Conservation (phyloP, 2,329 filamentous ascomycete genomes). For the Cytospora piceae region DNA sequence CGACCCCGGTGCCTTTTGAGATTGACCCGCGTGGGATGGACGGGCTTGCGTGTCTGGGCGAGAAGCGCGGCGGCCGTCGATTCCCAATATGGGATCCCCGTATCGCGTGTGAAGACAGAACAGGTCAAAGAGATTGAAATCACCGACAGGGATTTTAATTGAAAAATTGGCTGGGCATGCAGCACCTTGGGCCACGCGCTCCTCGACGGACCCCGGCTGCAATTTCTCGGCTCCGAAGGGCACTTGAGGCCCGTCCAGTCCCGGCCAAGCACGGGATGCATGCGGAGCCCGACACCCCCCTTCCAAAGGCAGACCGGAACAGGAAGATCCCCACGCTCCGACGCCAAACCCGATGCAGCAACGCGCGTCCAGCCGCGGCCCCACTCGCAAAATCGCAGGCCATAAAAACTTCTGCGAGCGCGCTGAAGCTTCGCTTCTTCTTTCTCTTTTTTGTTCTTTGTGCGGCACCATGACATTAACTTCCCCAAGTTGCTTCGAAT, state of each 20-base stretch:
- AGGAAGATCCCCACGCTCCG: constrained; percentile 22
- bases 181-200: constrained; percentile 14
- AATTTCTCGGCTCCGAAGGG: not conserved
- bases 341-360: not conserved
- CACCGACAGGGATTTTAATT: constrained; percentile 30
- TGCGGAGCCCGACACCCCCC: not conserved
- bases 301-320: constrained; percentile 18
- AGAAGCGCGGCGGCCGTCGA: no score
- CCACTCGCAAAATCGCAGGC: constrained; percentile 19
- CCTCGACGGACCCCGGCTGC: constrained; percentile 11
- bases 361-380: constrained; percentile 3
- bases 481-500: constrained; percentile 82
- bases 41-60: no score
- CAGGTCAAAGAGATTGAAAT: constrained; percentile 21
- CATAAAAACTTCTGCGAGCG: constrained; percentile 32
- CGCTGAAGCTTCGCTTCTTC: constrained; percentile 33
- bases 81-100: not conserved
- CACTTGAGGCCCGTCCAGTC: not conserved
- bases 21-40: no score
- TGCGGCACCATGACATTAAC: constrained; percentile 77
- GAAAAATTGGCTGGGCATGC: constrained; percentile 27
- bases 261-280: not conserved
- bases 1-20: no score
- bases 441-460: constrained; percentile 65
- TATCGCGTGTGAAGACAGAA: not conserved